Evolutionary conservation across 305 asterid genomes (phyloP), one percentile per base, ranked within the genome.

Genomic region (Solanum hybrid): DNA sequence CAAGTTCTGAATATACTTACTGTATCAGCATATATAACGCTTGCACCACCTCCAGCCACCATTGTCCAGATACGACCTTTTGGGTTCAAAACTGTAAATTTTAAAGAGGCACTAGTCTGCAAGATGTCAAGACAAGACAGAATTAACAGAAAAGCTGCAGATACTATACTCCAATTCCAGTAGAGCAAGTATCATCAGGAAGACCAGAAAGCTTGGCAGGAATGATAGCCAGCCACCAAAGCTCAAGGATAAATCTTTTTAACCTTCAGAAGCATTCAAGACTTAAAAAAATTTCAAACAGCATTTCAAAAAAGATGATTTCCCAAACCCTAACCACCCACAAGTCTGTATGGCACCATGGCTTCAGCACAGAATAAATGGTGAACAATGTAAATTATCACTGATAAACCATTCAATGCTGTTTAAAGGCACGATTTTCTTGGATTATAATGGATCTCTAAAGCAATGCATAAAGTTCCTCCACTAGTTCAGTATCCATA

Each of bases 11-110:
- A 86, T 32, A 76, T 22, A 91, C 99, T 93, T 88, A 96, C 99
- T 6, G 99, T 96, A 93, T 96, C 98, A 17, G 99, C 99, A 92
- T 95, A 96, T 82, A 96, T 96, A 22, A 96, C 99, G 92, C 99
- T 96, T 60, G 99, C 98, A 88, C 99, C 99, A 75, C 99, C 99
- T 85, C 98, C 98, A 89, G 98, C 99, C 40, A 96, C 99, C 99
- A 96, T 96, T 86, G 99, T 96, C 99, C 99, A 97, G 89, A 97
- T 97, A 75, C 99, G 96, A 36, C 98, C 99, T 95, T 97, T 95
- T 17, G 97, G 98, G 90, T 97, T 97, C 94, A 97, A 89, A 88
- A 97, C 98, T 38, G 99, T 97, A 82, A 97, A 97, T 90, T 97
- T 97, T 92, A 97, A 92, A 13, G 98, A 97, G 82, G 99, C 98